Evolutionary conservation across 2,329 filamentous ascomycete genomes (phyloP), one percentile per base, ranked within the genome.

Genomic region (Neophaeococcomyces aloes): DNA sequence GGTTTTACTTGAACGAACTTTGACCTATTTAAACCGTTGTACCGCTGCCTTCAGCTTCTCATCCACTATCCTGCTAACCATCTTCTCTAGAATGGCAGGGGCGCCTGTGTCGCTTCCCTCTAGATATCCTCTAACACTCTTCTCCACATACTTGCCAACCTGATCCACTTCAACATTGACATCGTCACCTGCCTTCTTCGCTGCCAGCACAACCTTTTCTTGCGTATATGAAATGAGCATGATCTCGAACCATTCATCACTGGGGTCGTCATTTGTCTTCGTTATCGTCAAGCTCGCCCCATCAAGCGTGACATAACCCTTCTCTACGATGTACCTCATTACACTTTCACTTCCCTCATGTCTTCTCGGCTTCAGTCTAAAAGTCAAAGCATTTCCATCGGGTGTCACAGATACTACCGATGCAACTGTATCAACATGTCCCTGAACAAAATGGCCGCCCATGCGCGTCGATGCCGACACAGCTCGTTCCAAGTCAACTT

Each of bases 181-280:
- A 38, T 79, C 75, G 4, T 94, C 86, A 2, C 88, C 87, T 23
- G 74, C 66, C 64, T 75, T 71, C 75, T 95, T 95, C 41, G 69
- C 70, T 2, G 84, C 85, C 50, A 86, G 79, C 13, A 94, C 82
- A 13, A 98, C 81, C 63, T 84, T 84, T 65, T 89, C 86, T 68
- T 96, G 91, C 8, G 91, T 95, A 65, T 98, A 98, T 7, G 84
- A 77, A 62, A 98, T 95, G 49, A 98, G 71, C 91, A 98, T 98
- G 38, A 98, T 83, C 74, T 96, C 91, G 67, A 75, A 82, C 76
- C 81, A 95, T 62, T 86, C 80, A 52, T 78, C 75, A 5, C 10
- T 5, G 5, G 23, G 23, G 3, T 60, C 73, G 62, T 95, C 89
- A 56, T 89, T 68, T 23, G 96, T 89, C 53, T 76, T 74, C 2